A percentile compares a stretch with the other conserved stretches of the same genome.
Conservation (phyloP, 306 rosid species). For the Clitoria ternatea region DNA sequence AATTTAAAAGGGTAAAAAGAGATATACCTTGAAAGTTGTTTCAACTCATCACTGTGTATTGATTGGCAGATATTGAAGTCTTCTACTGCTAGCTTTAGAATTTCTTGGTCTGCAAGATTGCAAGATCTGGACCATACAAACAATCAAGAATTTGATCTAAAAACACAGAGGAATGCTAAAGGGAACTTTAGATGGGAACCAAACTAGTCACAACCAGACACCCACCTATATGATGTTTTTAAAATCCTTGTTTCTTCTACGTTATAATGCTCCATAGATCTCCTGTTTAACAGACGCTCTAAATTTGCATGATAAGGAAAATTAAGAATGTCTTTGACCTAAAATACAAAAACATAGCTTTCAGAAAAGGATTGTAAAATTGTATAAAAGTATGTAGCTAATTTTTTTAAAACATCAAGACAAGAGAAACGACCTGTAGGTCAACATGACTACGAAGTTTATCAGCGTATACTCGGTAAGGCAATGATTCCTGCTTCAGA, state of each 20-base stretch:
- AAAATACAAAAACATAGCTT: constrained; percentile 17
- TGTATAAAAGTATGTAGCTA: background rate
- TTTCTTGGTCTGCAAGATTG: constrained; percentile 60
- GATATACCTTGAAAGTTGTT: constrained; percentile 53
- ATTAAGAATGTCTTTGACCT: constrained; percentile 60
- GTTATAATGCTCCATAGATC: constrained; percentile 54
- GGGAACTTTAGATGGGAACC: background rate
- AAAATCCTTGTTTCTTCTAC: constrained; percentile 49
- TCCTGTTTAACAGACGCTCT: constrained; percentile 58
- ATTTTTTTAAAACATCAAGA: background rate
- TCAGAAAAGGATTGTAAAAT: background rate
- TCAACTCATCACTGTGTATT: constrained; percentile 54
- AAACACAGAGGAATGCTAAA: background rate
- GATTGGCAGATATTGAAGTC: constrained; percentile 79
- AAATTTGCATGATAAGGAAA: constrained; percentile 53
- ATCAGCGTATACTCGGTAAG: constrained; percentile 19
- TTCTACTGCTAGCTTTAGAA: constrained; percentile 64
- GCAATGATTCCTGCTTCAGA: constrained; percentile 40
- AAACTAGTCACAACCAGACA: constrained; percentile 8
- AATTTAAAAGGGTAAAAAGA: background rate
- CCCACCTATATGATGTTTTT: constrained; percentile 65
- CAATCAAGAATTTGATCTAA: background rate
- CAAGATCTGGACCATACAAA: constrained; percentile 40
- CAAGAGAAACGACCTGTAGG: constrained; percentile 50
- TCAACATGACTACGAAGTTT: constrained; percentile 29